Percentiles rank a stretch among this genome's conserved stretches.
Conservation (phyloP, 2,329 filamentous ascomycete species). For the Penicillium brevicompactum region DNA sequence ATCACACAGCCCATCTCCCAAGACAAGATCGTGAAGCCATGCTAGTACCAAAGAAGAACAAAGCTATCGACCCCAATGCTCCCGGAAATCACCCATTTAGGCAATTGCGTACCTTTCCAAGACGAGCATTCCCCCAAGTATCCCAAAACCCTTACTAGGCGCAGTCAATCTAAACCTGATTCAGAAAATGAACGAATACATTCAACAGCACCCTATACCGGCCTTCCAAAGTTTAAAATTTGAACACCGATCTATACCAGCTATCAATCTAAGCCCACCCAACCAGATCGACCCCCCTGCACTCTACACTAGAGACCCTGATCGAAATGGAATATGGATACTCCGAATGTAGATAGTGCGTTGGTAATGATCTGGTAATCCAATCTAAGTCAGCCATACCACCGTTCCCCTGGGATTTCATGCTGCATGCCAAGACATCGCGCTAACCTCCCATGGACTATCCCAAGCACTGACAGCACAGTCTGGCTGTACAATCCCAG, state of each 20-base stretch:
- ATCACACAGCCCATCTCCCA: too few relatives aligned
- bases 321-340: neutral
- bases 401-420: neutral
- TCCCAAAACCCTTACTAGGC: too few relatives aligned
- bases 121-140: neutral
- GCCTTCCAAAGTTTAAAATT: neutral
- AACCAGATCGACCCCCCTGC: neutral
- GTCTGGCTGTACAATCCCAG: neutral
- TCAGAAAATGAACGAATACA: neutral
- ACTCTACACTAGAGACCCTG: neutral
- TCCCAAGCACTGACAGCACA: constrained; percentile 1
- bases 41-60: too few relatives aligned
- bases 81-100: neutral
- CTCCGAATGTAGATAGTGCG: neutral
- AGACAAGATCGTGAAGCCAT: neutral
- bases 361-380: constrained; percentile 3
- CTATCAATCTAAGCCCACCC: neutral
- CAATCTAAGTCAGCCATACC: neutral
- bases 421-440: constrained; percentile 2
- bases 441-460: neutral
- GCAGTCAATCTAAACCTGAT: neutral
- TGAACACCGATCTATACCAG: neutral
- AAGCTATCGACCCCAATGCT: neutral
- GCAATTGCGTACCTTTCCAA: neutral
- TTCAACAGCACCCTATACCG: neutral